Conservation (phyloP, 1,139 yeast genomes). For the Candida buenavistaensis region DNA sequence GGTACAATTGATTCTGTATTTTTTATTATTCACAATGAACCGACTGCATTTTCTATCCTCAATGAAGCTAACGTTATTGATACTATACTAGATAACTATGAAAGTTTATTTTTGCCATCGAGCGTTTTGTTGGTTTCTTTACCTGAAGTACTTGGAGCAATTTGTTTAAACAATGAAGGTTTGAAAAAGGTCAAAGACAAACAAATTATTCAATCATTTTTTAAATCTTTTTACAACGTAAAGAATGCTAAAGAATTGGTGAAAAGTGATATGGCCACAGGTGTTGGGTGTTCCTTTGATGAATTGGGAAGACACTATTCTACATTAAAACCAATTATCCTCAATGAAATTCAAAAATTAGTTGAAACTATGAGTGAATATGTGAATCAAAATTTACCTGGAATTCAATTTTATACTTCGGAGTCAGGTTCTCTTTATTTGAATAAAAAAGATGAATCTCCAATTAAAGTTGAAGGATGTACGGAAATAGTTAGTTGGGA, state of each 20-base stretch:
- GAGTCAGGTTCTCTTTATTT: constrained; percentile 43
- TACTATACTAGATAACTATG: constrained; percentile 57
- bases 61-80: constrained; percentile 78
- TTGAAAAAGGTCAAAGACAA: constrained; percentile 52
- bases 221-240: constrained; percentile 50
- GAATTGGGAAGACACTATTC: constrained; percentile 86
- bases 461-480: constrained; percentile 38
- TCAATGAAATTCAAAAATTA: constrained; percentile 48
- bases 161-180: constrained; percentile 78
- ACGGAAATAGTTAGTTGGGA: constrained; percentile 56
- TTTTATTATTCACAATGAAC: constrained; percentile 83
- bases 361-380: constrained; percentile 46
- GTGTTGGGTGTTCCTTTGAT: constrained; percentile 71
- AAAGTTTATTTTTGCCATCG: constrained; percentile 52
- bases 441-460: constrained; percentile 35
- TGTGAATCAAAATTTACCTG: constrained; percentile 35
- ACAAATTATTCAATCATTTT: constrained; percentile 48
- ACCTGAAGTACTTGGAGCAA: constrained; percentile 81
- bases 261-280: constrained; percentile 46
- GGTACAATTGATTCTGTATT: constrained; percentile 67
- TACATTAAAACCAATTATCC: constrained; percentile 59
- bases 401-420: constrained; percentile 46
- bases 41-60: constrained; percentile 81
- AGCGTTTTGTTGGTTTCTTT: constrained; percentile 60
- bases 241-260: constrained; percentile 48